phyloP scores from a whole-genome alignment of 768 basidiomycete species.

The Porphyrellus cyaneotinctus region DNA sequence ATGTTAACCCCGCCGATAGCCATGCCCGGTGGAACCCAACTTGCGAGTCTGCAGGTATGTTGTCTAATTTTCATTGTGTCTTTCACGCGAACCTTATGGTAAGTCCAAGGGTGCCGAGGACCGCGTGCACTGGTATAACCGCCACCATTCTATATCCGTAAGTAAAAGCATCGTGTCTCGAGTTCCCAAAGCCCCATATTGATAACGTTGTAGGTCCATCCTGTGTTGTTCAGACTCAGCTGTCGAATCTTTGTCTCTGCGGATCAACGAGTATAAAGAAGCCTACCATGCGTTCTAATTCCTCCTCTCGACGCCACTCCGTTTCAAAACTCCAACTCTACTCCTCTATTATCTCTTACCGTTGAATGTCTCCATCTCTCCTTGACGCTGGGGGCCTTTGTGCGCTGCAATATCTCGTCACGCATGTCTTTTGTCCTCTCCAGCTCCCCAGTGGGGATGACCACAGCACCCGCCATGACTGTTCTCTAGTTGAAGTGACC shows the following conservation, averaged over 20 bases:
- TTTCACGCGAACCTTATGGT: too few relatives aligned
- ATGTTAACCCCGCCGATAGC: too few relatives aligned
- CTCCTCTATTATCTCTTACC: background rate
- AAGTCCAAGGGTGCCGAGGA: too few relatives aligned
- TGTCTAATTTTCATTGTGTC: too few relatives aligned
- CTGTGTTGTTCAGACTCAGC: slow-evolving; percentile 7
- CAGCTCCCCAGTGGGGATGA: slow-evolving; percentile 39
- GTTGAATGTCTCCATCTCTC: slow-evolving; percentile 1
- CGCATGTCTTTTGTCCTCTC: slow-evolving; percentile 43
- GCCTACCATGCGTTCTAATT: too few relatives aligned
- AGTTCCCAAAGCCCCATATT: background rate
- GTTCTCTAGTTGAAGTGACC: slow-evolving; percentile 23
- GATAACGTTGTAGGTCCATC: background rate
- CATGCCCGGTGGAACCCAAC: too few relatives aligned
- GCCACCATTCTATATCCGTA: too few relatives aligned
- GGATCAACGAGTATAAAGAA: background rate
- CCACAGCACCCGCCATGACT: slow-evolving; percentile 22
- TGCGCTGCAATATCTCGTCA: slow-evolving; percentile 30
- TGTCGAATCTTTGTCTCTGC: background rate
- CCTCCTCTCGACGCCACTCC: too few relatives aligned
- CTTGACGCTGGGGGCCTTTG: background rate
- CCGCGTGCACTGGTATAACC: too few relatives aligned
- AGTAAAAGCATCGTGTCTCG: too few relatives aligned
- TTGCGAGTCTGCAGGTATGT: too few relatives aligned
- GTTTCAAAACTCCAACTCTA: background rate